Conservation (phyloP, 2,329 filamentous ascomycete genomes). For the Orbilia quercus region DNA sequence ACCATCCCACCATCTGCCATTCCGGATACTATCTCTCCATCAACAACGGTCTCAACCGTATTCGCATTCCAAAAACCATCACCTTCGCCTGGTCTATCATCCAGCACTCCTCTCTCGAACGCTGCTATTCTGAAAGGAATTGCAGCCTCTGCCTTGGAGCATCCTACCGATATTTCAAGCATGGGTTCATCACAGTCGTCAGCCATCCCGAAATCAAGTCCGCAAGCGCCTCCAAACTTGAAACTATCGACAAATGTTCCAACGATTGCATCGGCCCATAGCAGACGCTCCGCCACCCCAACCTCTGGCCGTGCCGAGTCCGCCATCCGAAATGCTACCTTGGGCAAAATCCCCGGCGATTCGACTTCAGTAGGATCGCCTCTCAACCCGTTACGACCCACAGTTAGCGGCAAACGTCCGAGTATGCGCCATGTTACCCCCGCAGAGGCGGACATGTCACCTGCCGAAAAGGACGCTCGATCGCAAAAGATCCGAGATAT, state of each 20-base stretch:
- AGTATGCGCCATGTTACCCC: conserved; percentile 42
- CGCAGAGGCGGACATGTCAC: conserved; percentile 33
- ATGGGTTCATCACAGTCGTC: not conserved
- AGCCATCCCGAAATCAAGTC: conserved; percentile 6
- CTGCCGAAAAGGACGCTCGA: conserved; percentile 59
- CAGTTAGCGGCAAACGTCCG: conserved; percentile 52
- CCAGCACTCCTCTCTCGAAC: conserved; percentile 5
- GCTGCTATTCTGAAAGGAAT: conserved; percentile 42
- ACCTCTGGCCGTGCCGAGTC: conserved; percentile 10
- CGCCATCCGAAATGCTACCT: conserved; percentile 7
- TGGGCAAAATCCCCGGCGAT: conserved; percentile 55
- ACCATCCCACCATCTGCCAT: conserved; percentile 6
- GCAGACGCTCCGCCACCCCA: not conserved
- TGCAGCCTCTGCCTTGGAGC: conserved; percentile 45
- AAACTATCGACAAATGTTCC: conserved; percentile 26
- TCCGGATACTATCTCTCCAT: not conserved
- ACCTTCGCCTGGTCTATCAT: conserved; percentile 4
- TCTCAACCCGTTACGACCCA: conserved; percentile 31
- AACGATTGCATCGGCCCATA: not conserved
- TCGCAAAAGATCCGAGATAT: conserved; percentile 73
- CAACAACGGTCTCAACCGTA: not conserved
- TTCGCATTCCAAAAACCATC: conserved; percentile 11
- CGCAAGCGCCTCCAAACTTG: conserved; percentile 18
- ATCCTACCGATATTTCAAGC: conserved; percentile 13
- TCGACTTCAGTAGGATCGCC: conserved; percentile 58